phyloP scores from a whole-genome alignment of 768 basidiomycete genomes.

The Tephrocybe sp. region DNA sequence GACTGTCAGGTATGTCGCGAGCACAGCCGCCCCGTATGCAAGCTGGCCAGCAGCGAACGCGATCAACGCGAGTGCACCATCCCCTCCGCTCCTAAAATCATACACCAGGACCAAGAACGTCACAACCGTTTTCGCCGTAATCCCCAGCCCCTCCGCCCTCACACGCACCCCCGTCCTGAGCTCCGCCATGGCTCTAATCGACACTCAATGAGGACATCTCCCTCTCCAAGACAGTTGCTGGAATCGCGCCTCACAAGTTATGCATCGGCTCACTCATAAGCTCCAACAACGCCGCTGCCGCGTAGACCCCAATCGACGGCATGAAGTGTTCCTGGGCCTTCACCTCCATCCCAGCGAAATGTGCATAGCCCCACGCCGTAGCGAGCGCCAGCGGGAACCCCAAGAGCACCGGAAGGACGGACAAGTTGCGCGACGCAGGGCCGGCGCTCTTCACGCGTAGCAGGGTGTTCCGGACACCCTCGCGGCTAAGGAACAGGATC shows the following conservation, averaged over 20 bases:
- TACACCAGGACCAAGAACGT: constrained; percentile 69
- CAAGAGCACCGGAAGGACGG: constrained; percentile 63
- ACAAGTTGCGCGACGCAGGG: constrained; percentile 43
- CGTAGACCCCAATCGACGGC: constrained; percentile 67
- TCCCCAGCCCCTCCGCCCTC: constrained; percentile 82
- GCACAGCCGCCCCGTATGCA: constrained; percentile 62
- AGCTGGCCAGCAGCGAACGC: constrained; percentile 89
- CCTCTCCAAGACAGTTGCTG: constrained; percentile 8
- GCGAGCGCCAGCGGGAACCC: constrained; percentile 65
- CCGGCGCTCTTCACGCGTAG: constrained; percentile 49
- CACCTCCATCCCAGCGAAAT: constrained; percentile 52
- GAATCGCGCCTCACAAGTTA: constrained; percentile 65
- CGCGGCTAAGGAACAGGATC: constrained; percentile 90
- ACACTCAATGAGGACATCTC: constrained; percentile 11
- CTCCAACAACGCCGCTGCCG: constrained; percentile 72
- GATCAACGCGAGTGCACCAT: constrained; percentile 58
- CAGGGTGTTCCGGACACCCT: constrained; percentile 86
- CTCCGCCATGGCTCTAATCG: constrained; percentile 60
- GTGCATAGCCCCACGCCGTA: constrained; percentile 53
- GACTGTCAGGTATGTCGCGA: constrained; percentile 52
- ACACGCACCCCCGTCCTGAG: constrained; percentile 72
- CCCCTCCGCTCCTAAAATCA: constrained; percentile 32
- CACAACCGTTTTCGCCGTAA: constrained; percentile 67
- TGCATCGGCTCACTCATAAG: constrained; percentile 83
- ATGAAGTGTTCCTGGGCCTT: constrained; percentile 64